Evolutionary conservation across 805 yeast species (phyloP), one percentile per base, ranked within the genome.

Genomic region (Metschnikowia cerradonensis): DNA sequence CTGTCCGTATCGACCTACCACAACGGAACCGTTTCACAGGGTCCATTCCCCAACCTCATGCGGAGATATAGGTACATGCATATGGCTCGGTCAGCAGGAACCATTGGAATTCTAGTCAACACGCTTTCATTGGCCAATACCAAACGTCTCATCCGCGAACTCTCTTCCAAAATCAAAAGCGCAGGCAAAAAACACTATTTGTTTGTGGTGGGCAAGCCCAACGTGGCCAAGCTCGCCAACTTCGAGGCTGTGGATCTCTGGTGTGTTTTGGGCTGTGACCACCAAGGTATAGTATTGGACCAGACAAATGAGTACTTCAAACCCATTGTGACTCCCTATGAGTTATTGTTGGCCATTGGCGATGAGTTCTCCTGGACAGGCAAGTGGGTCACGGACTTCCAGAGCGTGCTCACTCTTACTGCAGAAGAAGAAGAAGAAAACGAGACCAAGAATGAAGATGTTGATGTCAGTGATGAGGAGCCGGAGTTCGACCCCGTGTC

Each of bases 161-260:
- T 90, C 6, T 78, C 81, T 14, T 64, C 71, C 23, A 78, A 86
- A 67, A 81, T 94, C 51, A 78, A 76, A 47, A 75, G 72, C 3
- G 90, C 92, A 0, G 97, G 88, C 1, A 94, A 94, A 68, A 94
- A 94, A 63, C 92, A 88, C 57, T 94, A 94, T 63, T 79, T 90
- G 64, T 90, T 94, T 71, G 98, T 91, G 3, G 98, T 94, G 3
- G 99, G 99, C 10, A 94, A 94, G 66, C 98, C 98, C 8, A 94
- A 94, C 62, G 97, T 94, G 17, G 96, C 99, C 23, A 94, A 94
- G 62, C 73, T 94, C 47, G 99, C 98, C 8, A 94, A 94, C 66
- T 94, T 94, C 64, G 99, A 92, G 55, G 84, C 82, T n/a, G 80
- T 94, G 13, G 98, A 94, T 59, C 78, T 88, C 20, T 94, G 99